Base-by-base conservation (phyloP, 495 filamentous ascomycete genomes). In the Daldinia caldariorum region DNA sequence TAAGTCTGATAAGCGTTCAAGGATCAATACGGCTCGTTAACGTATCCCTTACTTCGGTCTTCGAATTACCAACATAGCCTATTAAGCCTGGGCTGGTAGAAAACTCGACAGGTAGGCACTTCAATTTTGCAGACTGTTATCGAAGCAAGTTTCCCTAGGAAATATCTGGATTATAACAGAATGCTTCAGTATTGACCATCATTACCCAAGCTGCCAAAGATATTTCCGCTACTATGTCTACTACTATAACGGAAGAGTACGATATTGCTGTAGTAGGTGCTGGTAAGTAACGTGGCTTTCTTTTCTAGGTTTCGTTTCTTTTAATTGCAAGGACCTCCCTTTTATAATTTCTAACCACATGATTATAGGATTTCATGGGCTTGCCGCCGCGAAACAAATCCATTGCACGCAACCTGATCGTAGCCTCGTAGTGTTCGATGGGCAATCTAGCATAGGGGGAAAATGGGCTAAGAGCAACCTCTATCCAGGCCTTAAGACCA, bases 401-500 rank as follows among this genome's bases (percentile, higher is more conserved):
- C 39, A 67, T 34, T 50, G 38, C n/a, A 60, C 58, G 1, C 58
- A 67, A 6, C 65, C 65, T 14, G 18, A 41, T 14, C 16, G 49
- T n/a, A 55, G 38, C 18, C 7, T 67, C 14, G 51, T 43, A 0
- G 22, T 67, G 6, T 62, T 61, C 6, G 58, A 67, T 10, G 57
- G 58, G 0, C 31, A 67, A 32, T 50, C 65, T 1, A 49, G 58
- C 5, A 1, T 47, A 20, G 43, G 43, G 3, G 43, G 43, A 0
- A 47, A 47, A 47, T 47, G 43, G 43, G 43, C 43, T 4, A 12
- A 47, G 43, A 22, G 22, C 4, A 47, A 18, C 16, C 7, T 47
- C 0, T 60, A 60, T 13, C 65, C 49, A 7, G 88, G 87, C 9
- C 82, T 94, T 22, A 89, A 86, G 60, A 86, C 89, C 66, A 86